These are phyloP conservation scores for Ilex asprella DNA, from an alignment of 257 asterid genomes.

Conservation along the genomic window DNA sequence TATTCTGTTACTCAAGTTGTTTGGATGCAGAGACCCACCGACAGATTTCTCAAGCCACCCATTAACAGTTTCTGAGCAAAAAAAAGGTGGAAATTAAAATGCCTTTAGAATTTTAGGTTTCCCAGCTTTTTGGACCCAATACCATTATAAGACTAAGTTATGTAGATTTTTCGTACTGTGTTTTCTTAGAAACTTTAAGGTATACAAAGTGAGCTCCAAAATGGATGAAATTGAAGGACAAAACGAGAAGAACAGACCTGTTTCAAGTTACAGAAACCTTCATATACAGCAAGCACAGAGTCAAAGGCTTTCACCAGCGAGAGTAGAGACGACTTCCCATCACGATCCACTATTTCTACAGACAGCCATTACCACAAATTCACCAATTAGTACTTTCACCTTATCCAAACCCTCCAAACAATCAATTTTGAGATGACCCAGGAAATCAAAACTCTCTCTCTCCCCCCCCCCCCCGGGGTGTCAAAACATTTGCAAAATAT, in stretches of 20 bases:
- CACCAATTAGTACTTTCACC: neutral
- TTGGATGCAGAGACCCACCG: too few species aligned
- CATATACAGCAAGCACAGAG: constrained; percentile 86
- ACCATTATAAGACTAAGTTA: too few species aligned
- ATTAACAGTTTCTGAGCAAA: too few species aligned
- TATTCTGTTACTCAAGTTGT: too few species aligned
- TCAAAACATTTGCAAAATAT: too few species aligned
- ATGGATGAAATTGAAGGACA: neutral
- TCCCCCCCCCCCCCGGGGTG: too few species aligned
- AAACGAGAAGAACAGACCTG: constrained; percentile 40
- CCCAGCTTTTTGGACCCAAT: too few species aligned
- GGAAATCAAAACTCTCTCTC: neutral
- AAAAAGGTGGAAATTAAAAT: too few species aligned
- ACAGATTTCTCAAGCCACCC: too few species aligned
- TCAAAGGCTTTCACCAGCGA: constrained; percentile 86
- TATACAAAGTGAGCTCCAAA: neutral
- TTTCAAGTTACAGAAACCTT: constrained; percentile 90
- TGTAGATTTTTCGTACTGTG: too few species aligned
- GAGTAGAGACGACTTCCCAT: constrained; percentile 77
- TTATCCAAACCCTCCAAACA: neutral
- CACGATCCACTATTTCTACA: constrained; percentile 86
- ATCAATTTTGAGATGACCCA: neutral
- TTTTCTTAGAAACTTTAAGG: neutral
- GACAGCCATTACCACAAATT: constrained; percentile 18
- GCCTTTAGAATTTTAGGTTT: too few species aligned